Conservation (phyloP, 2,329 filamentous ascomycete genomes). For the Venturia asperata region DNA sequence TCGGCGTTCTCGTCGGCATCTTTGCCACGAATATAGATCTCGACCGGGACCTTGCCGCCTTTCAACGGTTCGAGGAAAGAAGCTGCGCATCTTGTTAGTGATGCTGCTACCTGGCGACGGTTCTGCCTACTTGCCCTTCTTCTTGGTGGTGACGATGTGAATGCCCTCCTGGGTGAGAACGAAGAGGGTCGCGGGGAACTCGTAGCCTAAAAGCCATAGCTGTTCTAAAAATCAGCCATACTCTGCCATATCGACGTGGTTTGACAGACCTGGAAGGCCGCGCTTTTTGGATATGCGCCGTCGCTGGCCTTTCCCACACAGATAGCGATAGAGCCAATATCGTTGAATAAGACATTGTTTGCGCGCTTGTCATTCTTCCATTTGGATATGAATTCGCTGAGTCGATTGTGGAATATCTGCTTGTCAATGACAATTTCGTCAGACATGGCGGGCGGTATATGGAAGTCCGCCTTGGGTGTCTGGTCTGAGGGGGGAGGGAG, state of each 20-base stretch:
- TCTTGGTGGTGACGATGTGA: conserved; percentile 90
- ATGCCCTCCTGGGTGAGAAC: conserved; percentile 81
- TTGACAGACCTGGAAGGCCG: conserved; percentile 78
- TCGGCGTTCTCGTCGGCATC: conserved; percentile 87
- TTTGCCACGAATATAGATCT: conserved; percentile 86
- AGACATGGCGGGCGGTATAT: conserved; percentile 44
- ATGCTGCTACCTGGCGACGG: background rate
- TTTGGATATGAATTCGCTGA: conserved; percentile 76
- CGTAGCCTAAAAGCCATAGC: conserved; percentile 98
- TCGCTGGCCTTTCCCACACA: conserved; percentile 96
- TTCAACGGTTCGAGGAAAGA: conserved; percentile 90
- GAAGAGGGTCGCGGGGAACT: conserved; percentile 94
- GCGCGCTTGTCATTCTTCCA: conserved; percentile 96
- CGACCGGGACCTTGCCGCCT: conserved; percentile 83
- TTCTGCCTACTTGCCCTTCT: conserved; percentile 64
- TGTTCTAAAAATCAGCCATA: conserved; percentile 35
- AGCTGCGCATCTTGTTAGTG: conserved; percentile 46
- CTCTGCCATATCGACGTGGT: conserved; percentile 2
- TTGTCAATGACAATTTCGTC: conserved; percentile 93
- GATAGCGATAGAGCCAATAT: conserved; percentile 77
- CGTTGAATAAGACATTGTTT: conserved; percentile 76
- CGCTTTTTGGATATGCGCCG: conserved; percentile 85
- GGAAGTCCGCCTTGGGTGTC: conserved; percentile 1
- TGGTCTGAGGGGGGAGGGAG: conserved; percentile 7
- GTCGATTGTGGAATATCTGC: conserved; percentile 86